phyloP scores from a whole-genome alignment of 495 filamentous ascomycete genomes.

The Xylaria longipes region DNA sequence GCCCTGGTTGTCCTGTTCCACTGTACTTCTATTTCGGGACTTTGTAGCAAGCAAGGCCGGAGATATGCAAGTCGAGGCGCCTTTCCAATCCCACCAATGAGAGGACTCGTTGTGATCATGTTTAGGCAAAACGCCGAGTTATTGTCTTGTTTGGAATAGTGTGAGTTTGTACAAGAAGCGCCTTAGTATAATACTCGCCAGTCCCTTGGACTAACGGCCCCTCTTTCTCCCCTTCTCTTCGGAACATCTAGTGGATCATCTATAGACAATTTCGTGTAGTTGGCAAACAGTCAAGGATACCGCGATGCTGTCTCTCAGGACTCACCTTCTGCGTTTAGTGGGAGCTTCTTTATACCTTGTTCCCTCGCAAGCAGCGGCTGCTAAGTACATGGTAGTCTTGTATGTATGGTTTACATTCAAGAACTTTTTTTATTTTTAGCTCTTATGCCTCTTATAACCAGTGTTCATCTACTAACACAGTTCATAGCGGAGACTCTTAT shows the following conservation, averaged over 20 bases:
- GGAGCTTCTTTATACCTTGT: constrained; percentile 1
- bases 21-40: neutral
- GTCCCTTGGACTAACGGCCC: neutral
- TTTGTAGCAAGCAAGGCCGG: neutral
- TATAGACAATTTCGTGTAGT: neutral
- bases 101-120: neutral
- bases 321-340: neutral
- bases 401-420: constrained; percentile 11
- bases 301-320: constrained; percentile 14
- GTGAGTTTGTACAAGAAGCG: neutral
- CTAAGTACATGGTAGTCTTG: constrained; percentile 46
- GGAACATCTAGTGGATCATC: neutral
- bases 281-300: neutral
- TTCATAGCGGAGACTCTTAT: constrained; percentile 61
- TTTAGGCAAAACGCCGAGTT: constrained; percentile 9
- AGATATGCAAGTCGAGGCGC: constrained; percentile 2
- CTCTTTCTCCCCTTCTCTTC: neutral
- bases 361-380: constrained; percentile 7
- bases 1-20: neutral
- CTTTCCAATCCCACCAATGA: constrained; percentile 22
- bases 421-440: neutral
- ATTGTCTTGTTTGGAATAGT: constrained; percentile 11
- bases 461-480: neutral
- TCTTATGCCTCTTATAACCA: neutral
- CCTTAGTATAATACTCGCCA: neutral